These are phyloP conservation scores for Silene conica DNA, from an alignment of 148 eudicot genomes.

Conservation along the genomic window DNA sequence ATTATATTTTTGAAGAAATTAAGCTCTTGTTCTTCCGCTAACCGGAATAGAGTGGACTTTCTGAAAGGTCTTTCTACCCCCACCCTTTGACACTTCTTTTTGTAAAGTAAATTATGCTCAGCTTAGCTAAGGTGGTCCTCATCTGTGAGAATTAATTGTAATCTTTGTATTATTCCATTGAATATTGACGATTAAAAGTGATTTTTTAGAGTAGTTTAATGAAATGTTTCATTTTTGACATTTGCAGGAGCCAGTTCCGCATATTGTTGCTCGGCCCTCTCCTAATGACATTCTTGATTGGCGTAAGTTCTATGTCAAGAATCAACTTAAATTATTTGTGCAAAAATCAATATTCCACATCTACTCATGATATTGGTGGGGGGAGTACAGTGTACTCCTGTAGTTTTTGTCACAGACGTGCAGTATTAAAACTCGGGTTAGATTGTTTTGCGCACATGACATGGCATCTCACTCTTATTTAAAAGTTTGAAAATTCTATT, in stretches of 20 bases:
- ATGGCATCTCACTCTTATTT: background rate
- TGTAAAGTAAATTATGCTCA: too few species aligned
- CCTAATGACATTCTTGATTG: constrained; percentile 92
- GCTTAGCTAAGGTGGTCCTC: background rate
- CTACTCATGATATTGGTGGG: background rate
- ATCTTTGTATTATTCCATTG: background rate
- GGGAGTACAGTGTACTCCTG: background rate
- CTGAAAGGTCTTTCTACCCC: too few species aligned
- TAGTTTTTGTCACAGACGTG: background rate
- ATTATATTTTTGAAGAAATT: background rate
- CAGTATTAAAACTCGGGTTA: background rate
- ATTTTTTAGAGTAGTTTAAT: background rate
- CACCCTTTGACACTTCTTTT: too few species aligned
- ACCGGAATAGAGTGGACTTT: too few species aligned
- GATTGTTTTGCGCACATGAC: background rate
- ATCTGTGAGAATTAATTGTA: too few species aligned
- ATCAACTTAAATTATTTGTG: background rate
- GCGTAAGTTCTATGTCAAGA: constrained; percentile 63
- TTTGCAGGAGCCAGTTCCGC: constrained; percentile 83
- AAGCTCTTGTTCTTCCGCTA: too few species aligned
- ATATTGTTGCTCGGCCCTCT: constrained; percentile 84
- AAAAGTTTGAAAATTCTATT: background rate
- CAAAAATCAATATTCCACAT: background rate
- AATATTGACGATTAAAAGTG: background rate
- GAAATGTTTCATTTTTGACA: constrained; percentile 10